Evolutionary conservation across 2,329 filamentous ascomycete species (phyloP), one percentile per base, ranked within the genome.

Genomic region (Anthostomella pinea): DNA sequence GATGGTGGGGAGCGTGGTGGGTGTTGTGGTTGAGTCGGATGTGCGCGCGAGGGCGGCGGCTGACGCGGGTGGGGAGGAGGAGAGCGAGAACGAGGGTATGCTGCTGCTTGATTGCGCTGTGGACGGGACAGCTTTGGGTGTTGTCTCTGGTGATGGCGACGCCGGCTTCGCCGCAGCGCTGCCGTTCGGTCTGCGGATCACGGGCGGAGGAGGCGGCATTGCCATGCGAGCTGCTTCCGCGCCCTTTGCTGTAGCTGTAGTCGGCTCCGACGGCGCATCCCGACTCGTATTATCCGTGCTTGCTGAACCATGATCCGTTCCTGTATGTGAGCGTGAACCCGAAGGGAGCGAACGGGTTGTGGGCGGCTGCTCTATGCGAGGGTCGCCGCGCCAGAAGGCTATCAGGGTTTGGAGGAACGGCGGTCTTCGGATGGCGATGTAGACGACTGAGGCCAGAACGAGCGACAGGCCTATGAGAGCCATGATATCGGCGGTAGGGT

Each of bases 401-500:
- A 69, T 49, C 24, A 71, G 58, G 8, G 58, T 59, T 48, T 66
- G 64, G 30, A 77, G 59, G 62, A 75, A 71, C 29, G 68, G 61
- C 32, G 71, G 73, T 38, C 72, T 72, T 25, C 70, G 69, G 43
- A 81, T 66, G 50, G 73, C 63, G 45, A 82, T 59, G 52, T 73
- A 75, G 29, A 81, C 68, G 37, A 82, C 62, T 1, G 79, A 79
- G 27, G 73, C 79, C 46, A 83, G 58, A 51, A 83, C 67, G 45
- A 84, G 65, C n/a, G 79, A 79, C 45, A 82, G 60, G 46, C 76
- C 79, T 44, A 83, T 51, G 51, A 79, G 58, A 45, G 67, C 73
- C 77, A 81, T 81, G 35, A 37, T 52, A 14, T 25, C n/a, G n/a
- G 23, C 23, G 23, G 11, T 10, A 11, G 23, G 38, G 34, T 14